Evolutionary conservation across 352 stramenopile genomes (phyloP).

Genomic region (Sclerospora graminicola): DNA sequence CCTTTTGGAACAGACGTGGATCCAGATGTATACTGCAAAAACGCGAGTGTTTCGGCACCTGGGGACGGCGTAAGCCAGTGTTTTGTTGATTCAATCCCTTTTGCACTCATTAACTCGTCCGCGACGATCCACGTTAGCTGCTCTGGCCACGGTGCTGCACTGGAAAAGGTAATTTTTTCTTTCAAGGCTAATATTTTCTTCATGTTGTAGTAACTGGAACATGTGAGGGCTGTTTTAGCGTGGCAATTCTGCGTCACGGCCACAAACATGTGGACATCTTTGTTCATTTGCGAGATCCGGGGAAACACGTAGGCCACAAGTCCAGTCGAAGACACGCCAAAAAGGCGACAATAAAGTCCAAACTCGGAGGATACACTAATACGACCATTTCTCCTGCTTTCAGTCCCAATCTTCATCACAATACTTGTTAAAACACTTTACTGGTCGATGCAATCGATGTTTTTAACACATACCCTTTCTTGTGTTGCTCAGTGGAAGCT

Average conservation of each 20-base stretch:
- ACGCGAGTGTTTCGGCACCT: slow-evolving; percentile 75
- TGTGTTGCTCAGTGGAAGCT: slow-evolving; percentile 34
- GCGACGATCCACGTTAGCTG: slow-evolving; percentile 83
- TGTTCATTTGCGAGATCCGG: slow-evolving; percentile 92
- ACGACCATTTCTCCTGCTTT: slow-evolving; percentile 79
- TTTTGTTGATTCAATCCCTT: slow-evolving; percentile 29
- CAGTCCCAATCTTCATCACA: slow-evolving; percentile 44
- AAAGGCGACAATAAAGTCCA: slow-evolving; percentile 98
- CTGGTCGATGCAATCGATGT: too few species aligned
- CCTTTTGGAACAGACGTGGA: slow-evolving; percentile 97
- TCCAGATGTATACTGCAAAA: slow-evolving; percentile 99
- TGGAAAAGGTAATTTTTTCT: slow-evolving; percentile 69
- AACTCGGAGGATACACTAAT: slow-evolving; percentile 94
- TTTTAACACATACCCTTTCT: slow-evolving; percentile 61
- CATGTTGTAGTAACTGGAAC: slow-evolving; percentile 86
- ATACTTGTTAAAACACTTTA: too few species aligned
- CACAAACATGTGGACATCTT: slow-evolving; percentile 93
- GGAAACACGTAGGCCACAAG: slow-evolving; percentile 88
- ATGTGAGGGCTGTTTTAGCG: slow-evolving; percentile 91
- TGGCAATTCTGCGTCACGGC: slow-evolving; percentile 87
- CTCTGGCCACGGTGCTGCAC: slow-evolving; percentile 72
- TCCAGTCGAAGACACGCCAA: slow-evolving; percentile 90
- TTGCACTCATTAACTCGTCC: slow-evolving; percentile 50
- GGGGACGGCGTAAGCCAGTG: slow-evolving; percentile 36
- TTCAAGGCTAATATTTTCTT: slow-evolving; percentile 89